Conservation (phyloP, 2,329 filamentous ascomycete genomes). For the Didymella pomorum region DNA sequence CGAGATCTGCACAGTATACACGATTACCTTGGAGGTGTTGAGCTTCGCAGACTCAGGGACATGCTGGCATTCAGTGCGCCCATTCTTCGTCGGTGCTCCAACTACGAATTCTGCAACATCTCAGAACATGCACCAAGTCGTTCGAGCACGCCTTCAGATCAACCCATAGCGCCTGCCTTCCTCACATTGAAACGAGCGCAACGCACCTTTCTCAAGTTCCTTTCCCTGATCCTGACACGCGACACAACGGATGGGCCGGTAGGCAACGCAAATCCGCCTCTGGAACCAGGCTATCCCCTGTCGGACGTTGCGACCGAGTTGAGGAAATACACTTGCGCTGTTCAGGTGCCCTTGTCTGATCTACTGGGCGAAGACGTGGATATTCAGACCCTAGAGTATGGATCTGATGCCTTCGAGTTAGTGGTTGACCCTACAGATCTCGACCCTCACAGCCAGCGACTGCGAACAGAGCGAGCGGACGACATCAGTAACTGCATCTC, state of each 20-base stretch:
- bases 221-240: constrained; percentile 66
- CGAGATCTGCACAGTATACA: constrained; percentile 72
- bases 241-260: constrained; percentile 50
- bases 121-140: constrained; percentile 59
- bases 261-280: constrained; percentile 56
- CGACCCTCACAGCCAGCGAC: constrained; percentile 23
- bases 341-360: constrained; percentile 67
- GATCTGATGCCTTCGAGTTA: constrained; percentile 72
- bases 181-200: constrained; percentile 73
- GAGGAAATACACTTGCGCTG: constrained; percentile 71
- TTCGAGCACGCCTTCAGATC: constrained; percentile 27
- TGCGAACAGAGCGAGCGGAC: constrained; percentile 32
- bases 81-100: constrained; percentile 72
- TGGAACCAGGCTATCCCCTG: constrained; percentile 71
- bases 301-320: constrained; percentile 68
- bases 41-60: constrained; percentile 64
- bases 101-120: constrained; percentile 79
- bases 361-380: constrained; percentile 64
- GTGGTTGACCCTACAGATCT: constrained; percentile 55
- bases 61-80: constrained; percentile 65
- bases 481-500: constrained; percentile 67
- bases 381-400: constrained; percentile 71
- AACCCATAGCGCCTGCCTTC: constrained; percentile 62
- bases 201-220: constrained; percentile 73
- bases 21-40: constrained; percentile 63